Conservation (phyloP, 805 yeast genomes). For the Candida coquimbonensis region DNA sequence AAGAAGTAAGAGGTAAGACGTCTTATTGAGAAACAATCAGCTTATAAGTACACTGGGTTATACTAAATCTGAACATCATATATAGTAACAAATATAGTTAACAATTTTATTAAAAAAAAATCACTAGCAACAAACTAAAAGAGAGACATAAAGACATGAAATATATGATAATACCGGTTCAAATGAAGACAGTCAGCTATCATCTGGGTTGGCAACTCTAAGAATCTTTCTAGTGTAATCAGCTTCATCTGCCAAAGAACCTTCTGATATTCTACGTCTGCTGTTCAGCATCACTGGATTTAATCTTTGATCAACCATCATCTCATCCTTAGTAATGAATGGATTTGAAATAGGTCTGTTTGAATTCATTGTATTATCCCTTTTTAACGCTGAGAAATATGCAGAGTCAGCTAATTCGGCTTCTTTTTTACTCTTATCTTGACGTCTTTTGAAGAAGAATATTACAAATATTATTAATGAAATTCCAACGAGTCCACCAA, state of each 20-base stretch:
- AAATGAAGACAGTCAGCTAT: constrained; percentile 28
- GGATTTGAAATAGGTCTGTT: constrained; percentile 43
- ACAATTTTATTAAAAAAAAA: too few relatives aligned
- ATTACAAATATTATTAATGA: constrained; percentile 33
- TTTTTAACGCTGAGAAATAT: constrained; percentile 49
- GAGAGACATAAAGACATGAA: too few relatives aligned
- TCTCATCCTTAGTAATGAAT: constrained; percentile 54
- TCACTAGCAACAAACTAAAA: too few relatives aligned
- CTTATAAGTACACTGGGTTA: too few relatives aligned
- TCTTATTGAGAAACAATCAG: too few relatives aligned
- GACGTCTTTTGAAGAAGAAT: constrained; percentile 31
- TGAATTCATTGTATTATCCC: constrained; percentile 26
- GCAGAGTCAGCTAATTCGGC: constrained; percentile 49
- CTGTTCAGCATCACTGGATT: constrained; percentile 70
- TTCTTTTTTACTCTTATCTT: constrained; percentile 28
- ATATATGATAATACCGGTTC: too few relatives aligned
- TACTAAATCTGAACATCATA: too few relatives aligned
- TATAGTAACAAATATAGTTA: too few relatives aligned
- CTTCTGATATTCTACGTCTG: constrained; percentile 76
- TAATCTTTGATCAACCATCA: constrained; percentile 52
- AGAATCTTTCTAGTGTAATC: constrained; percentile 76
- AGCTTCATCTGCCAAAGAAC: constrained; percentile 79
- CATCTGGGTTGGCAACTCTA: constrained; percentile 87
- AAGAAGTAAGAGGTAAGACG: too few relatives aligned
- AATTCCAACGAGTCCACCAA: constrained; percentile 47